A percentile compares a stretch with the other conserved stretches of the same genome.
Evolutionary conservation across 768 basidiomycete species (phyloP).

Genomic region (Goffeauzyma gilvescens): DNA sequence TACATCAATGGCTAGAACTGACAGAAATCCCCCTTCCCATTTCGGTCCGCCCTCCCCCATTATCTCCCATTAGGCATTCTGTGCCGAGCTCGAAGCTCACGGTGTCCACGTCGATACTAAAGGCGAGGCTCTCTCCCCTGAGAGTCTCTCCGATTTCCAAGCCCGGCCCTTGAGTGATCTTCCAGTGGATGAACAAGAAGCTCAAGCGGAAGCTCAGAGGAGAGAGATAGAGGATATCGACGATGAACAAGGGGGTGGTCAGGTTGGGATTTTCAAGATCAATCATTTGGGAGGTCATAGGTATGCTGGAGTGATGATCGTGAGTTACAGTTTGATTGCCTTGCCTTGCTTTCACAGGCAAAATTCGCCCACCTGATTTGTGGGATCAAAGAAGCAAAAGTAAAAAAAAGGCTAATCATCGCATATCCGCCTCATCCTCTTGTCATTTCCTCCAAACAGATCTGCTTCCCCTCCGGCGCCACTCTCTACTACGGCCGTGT

Average conservation of each 20-base stretch:
- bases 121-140: constrained; percentile 15
- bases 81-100: constrained; percentile 8
- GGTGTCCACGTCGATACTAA: constrained; percentile 22
- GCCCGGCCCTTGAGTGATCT: constrained; percentile 38
- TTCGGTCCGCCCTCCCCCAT: too few species aligned
- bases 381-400: too few species aligned
- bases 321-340: too few species aligned
- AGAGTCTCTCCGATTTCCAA: constrained; percentile 36
- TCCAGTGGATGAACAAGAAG: constrained; percentile 41
- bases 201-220: constrained; percentile 38
- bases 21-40: too few species aligned
- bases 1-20: too few species aligned
- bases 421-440: too few species aligned
- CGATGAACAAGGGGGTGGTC: constrained; percentile 40
- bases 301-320: constrained; percentile 77
- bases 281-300: constrained; percentile 89
- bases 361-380: not conserved
- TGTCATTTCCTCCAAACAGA: constrained; percentile 37
- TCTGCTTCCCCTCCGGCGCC: constrained; percentile 68
- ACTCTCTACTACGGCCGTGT: constrained; percentile 89
- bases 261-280: constrained; percentile 56
- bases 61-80: constrained; percentile 4
- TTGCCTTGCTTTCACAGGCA: not conserved
- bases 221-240: constrained; percentile 40
- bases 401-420: too few species aligned